phyloP scores from a whole-genome alignment of 345 rosid genomes.

The Erysimum cheiranthoides region DNA sequence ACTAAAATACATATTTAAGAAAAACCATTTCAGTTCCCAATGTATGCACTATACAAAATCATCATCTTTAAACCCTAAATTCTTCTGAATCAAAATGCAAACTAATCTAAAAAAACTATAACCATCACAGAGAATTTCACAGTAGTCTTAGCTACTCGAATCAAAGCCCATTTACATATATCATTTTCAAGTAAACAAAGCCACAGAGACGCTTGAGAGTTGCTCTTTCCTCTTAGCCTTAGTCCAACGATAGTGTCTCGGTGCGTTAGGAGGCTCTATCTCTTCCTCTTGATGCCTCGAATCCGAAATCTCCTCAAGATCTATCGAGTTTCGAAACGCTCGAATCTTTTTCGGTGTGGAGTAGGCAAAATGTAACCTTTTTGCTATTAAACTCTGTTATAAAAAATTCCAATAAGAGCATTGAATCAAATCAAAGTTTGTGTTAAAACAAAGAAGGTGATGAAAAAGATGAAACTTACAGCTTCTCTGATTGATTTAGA shows the following conservation, averaged over 20 bases:
- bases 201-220: constrained; percentile 57
- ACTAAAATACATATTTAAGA: background rate
- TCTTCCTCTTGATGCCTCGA: constrained; percentile 42
- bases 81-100: constrained; percentile 26
- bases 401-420: background rate
- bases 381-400: constrained; percentile 66
- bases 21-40: constrained; percentile 25
- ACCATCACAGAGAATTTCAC: background rate
- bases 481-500: constrained; percentile 76
- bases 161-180: constrained; percentile 1
- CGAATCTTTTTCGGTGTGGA: constrained; percentile 69
- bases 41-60: constrained; percentile 23
- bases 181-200: constrained; percentile 50
- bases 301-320: constrained; percentile 39
- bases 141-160: constrained; percentile 1
- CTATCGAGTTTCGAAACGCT: constrained; percentile 52
- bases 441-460: too few species aligned
- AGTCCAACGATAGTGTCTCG: constrained; percentile 45
- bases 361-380: constrained; percentile 64
- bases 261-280: constrained; percentile 74
- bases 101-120: constrained; percentile 20
- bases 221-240: constrained; percentile 45
- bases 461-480: constrained; percentile 51
- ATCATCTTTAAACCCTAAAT: constrained; percentile 15
- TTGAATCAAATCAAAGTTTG: background rate